Percentiles rank a stretch among this genome's conserved stretches.
Conservation (phyloP, 345 rosid genomes). For the Salix viminalis region DNA sequence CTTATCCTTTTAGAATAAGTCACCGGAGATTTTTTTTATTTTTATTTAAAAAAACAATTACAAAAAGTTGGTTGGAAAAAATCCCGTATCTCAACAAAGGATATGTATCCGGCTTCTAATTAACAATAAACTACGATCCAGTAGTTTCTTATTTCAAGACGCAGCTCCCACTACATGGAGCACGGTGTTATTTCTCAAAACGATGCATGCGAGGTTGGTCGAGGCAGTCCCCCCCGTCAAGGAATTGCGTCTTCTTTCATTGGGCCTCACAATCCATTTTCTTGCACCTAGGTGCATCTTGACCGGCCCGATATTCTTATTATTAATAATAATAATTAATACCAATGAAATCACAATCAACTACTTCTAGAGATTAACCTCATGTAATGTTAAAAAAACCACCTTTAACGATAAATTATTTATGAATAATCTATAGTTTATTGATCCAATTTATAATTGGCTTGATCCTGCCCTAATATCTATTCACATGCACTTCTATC, state of each 20-base stretch:
- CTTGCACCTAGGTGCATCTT: not conserved
- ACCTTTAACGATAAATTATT: not conserved
- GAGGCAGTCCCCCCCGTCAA: constrained; percentile 10
- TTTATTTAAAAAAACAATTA: too few relatives aligned
- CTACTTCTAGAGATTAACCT: not conserved
- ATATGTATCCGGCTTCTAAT: not conserved
- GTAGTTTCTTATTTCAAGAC: not conserved
- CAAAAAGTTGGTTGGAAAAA: not conserved
- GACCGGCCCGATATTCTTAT: not conserved
- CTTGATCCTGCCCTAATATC: constrained; percentile 7
- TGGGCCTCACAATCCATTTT: constrained; percentile 9
- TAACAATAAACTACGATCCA: not conserved
- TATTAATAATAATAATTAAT: not conserved
- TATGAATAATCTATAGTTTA: not conserved
- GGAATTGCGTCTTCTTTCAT: constrained; percentile 13
- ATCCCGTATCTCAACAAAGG: not conserved
- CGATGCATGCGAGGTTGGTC: not conserved
- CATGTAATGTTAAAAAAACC: not conserved
- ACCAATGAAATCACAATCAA: not conserved
- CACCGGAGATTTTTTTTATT: not conserved
- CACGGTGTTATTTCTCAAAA: not conserved
- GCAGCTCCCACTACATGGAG: not conserved
- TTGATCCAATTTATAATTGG: not conserved
- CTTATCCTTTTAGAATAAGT: not conserved
- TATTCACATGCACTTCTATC: constrained; percentile 27